These are phyloP conservation scores for Sideroxylon spinosum DNA, from an alignment of 179 eudicot species.

Conservation along the genomic window DNA sequence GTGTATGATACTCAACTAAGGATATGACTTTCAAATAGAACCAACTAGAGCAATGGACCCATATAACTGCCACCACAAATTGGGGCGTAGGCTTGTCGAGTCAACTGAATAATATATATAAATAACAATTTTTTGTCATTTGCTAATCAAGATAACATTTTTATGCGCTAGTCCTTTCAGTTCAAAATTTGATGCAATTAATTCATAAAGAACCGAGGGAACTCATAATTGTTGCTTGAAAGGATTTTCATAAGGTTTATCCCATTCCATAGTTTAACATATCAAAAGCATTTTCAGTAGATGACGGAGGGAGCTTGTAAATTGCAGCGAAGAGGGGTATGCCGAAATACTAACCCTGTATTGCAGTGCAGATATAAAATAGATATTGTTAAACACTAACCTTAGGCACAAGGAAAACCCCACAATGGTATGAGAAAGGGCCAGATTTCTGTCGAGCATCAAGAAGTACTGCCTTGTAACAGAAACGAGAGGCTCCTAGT, in stretches of 20 bases:
- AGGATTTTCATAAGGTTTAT: not conserved
- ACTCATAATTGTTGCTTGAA: not conserved
- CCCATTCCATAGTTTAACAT: not conserved
- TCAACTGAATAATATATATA: not conserved
- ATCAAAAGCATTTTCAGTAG: not conserved
- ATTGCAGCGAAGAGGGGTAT: too few relatives aligned
- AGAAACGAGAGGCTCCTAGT: constrained; percentile 55
- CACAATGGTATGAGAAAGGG: constrained; percentile 64
- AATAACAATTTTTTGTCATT: not conserved
- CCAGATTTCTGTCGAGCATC: constrained; percentile 60
- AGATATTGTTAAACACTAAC: constrained; percentile 30
- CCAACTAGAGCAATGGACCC: not conserved
- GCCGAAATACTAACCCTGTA: too few relatives aligned
- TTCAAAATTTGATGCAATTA: constrained; percentile 2
- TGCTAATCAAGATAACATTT: not conserved
- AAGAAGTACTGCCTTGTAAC: constrained; percentile 74
- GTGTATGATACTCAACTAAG: not conserved
- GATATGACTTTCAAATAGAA: not conserved
- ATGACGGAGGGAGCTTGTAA: not conserved
- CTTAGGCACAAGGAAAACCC: constrained; percentile 82
- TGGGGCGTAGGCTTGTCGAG: not conserved
- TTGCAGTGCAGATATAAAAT: not conserved
- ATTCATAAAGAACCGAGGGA: not conserved
- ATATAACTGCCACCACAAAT: not conserved
- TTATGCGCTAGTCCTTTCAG: not conserved